These are phyloP conservation scores for Salvia sclarea DNA, from an alignment of 305 asterid species.

Conservation along the genomic window DNA sequence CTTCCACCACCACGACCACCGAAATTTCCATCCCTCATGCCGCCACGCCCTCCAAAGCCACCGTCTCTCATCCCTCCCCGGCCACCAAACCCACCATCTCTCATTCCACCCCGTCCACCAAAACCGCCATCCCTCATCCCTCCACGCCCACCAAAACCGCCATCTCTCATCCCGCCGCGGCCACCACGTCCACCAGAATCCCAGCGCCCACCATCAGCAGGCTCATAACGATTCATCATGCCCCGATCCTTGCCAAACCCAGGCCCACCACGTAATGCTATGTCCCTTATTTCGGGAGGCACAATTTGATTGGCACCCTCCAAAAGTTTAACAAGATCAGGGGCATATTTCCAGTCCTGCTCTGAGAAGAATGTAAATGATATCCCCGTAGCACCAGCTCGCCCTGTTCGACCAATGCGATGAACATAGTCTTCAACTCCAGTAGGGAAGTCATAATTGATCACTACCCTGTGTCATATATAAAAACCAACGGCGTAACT, in stretches of 20 bases:
- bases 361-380: conserved; percentile 90
- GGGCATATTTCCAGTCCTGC: conserved; percentile 92
- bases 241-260: conserved; percentile 69
- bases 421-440: conserved; percentile 98
- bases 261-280: conserved; percentile 83
- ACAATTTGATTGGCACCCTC: conserved; percentile 96
- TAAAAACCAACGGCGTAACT: background rate
- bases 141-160: conserved; percentile 61
- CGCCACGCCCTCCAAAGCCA: conserved; percentile 55
- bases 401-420: conserved; percentile 95
- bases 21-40: conserved; percentile 51
- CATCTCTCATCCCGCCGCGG: conserved; percentile 58
- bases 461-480: conserved; percentile 71
- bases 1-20: conserved; percentile 63
- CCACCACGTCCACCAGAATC: conserved; percentile 73
- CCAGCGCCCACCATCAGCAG: conserved; percentile 69
- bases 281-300: conserved; percentile 81
- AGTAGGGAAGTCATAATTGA: conserved; percentile 90
- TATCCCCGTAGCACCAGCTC: conserved; percentile 96
- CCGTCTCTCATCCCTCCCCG: conserved; percentile 64
- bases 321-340: conserved; percentile 79
- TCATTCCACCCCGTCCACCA: conserved; percentile 58
- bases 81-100: conserved; percentile 57
- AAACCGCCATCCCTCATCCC: conserved; percentile 63
- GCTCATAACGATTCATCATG: conserved; percentile 62